Conservation (phyloP, 2,329 filamentous ascomycete species). For the Hymenoscyphus occultus region DNA sequence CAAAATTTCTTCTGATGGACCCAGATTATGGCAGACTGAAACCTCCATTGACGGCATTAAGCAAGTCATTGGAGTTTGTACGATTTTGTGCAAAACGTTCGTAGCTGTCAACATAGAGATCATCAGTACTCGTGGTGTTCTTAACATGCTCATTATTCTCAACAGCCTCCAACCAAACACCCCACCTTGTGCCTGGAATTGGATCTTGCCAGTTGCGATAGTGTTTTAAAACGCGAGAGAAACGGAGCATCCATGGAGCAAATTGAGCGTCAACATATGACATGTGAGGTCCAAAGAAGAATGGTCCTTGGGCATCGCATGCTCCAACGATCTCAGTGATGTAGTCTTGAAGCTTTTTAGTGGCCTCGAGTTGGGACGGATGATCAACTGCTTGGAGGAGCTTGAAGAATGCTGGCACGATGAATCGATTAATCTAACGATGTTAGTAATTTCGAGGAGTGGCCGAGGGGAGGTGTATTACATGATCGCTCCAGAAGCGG, state of each 20-base stretch:
- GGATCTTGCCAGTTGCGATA: conserved; percentile 41
- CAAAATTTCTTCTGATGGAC: not conserved
- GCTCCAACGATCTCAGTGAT: conserved; percentile 49
- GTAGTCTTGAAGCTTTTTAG: conserved; percentile 60
- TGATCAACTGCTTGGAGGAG: conserved; percentile 64
- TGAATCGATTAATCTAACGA: conserved; percentile 67
- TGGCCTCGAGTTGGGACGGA: conserved; percentile 55
- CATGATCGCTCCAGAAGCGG: conserved; percentile 78
- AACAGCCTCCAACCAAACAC: conserved; percentile 39
- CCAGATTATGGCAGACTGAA: not conserved
- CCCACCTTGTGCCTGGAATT: conserved; percentile 37
- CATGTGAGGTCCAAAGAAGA: conserved; percentile 37
- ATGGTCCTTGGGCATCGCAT: conserved; percentile 36
- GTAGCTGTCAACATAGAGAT: conserved; percentile 67
- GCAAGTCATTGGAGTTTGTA: conserved; percentile 55
- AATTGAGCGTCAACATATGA: conserved; percentile 41
- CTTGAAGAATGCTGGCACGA: conserved; percentile 74
- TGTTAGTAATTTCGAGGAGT: conserved; percentile 5
- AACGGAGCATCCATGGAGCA: conserved; percentile 42
- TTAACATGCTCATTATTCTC: conserved; percentile 39
- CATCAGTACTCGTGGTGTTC: conserved; percentile 41
- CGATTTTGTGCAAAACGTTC: conserved; percentile 64
- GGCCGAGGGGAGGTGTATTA: conserved; percentile 41
- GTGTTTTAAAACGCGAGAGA: conserved; percentile 38
- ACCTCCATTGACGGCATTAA: conserved; percentile 54